Conservation (phyloP, 192 early-diverging fungal species). For the Rhizophagus clarus region DNA sequence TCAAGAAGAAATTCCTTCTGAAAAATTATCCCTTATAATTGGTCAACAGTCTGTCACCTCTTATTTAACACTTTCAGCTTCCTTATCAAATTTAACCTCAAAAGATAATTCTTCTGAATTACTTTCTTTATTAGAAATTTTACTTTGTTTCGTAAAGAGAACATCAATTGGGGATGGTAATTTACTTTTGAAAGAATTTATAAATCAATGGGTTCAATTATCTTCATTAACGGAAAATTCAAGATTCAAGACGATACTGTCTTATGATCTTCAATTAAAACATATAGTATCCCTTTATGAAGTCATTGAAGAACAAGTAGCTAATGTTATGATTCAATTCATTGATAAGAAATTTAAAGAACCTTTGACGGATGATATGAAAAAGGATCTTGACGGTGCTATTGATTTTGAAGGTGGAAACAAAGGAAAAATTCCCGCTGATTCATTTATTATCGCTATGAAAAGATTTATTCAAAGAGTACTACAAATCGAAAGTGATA, state of each 20-base stretch:
- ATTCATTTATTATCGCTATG: slow-evolving; percentile 22
- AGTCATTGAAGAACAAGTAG: slow-evolving; percentile 26
- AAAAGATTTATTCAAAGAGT: slow-evolving; percentile 33
- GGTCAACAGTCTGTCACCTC: neutral
- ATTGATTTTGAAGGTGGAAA: slow-evolving; percentile 6
- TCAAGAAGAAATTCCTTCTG: slow-evolving; percentile 27
- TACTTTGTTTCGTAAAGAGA: slow-evolving; percentile 33
- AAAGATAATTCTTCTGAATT: slow-evolving; percentile 24
- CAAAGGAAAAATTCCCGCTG: slow-evolving; percentile 16
- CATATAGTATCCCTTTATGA: slow-evolving; percentile 31
- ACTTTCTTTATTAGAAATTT: slow-evolving; percentile 28
- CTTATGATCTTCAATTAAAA: slow-evolving; percentile 21
- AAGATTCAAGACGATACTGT: slow-evolving; percentile 7
- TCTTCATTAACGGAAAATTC: slow-evolving; percentile 14
- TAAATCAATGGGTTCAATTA: slow-evolving; percentile 33
- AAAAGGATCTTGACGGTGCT: slow-evolving; percentile 6
- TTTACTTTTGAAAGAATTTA: slow-evolving; percentile 9
- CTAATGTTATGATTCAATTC: slow-evolving; percentile 18
- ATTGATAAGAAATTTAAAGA: slow-evolving; percentile 19
- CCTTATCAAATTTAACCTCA: neutral
- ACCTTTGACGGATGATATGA: neutral
- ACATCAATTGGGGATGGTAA: slow-evolving; percentile 14
- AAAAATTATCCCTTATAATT: slow-evolving; percentile 7
- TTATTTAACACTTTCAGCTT: neutral
- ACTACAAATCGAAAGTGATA: neutral